Evolutionary conservation across 257 asterid genomes (phyloP).

Genomic region (Petrea volubilis): DNA sequence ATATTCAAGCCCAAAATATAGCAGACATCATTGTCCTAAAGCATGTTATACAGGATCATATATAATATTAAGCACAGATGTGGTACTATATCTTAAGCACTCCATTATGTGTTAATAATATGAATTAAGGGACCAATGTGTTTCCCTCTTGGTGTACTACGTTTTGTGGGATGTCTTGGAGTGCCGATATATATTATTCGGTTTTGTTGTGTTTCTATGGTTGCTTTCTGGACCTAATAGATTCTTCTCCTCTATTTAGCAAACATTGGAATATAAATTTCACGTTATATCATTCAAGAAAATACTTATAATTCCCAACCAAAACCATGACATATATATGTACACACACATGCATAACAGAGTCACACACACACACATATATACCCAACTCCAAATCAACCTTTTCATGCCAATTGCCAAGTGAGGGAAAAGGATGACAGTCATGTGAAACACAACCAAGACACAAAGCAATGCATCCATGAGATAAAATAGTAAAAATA

Average conservation of each 20-base stretch:
- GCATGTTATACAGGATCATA: slow-evolving; percentile 18
- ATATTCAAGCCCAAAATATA: slow-evolving; percentile 9
- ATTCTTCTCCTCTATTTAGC: no score
- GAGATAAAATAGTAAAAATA: no score
- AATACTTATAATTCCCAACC: neutral
- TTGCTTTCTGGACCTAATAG: slow-evolving; percentile 40
- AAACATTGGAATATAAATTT: no score
- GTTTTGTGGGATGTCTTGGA: slow-evolving; percentile 38
- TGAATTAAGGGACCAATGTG: slow-evolving; percentile 47
- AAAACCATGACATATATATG: neutral
- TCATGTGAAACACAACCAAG: no score
- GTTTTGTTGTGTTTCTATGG: slow-evolving; percentile 41
- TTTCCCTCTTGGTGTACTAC: slow-evolving; percentile 31
- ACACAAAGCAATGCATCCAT: no score
- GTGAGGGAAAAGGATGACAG: no score
- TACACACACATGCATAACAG: no score
- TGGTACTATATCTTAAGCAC: slow-evolving; percentile 14
- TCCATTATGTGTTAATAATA: slow-evolving; percentile 35
- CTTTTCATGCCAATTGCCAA: no score
- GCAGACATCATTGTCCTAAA: slow-evolving; percentile 27
- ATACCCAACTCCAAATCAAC: no score
- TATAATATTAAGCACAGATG: slow-evolving; percentile 11
- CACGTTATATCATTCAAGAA: neutral
- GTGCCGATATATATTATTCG: slow-evolving; percentile 23
- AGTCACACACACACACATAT: no score